These are phyloP conservation scores for Ettlia oleoabundans DNA, from an alignment of 139 green algal genomes.

Conservation along the genomic window DNA sequence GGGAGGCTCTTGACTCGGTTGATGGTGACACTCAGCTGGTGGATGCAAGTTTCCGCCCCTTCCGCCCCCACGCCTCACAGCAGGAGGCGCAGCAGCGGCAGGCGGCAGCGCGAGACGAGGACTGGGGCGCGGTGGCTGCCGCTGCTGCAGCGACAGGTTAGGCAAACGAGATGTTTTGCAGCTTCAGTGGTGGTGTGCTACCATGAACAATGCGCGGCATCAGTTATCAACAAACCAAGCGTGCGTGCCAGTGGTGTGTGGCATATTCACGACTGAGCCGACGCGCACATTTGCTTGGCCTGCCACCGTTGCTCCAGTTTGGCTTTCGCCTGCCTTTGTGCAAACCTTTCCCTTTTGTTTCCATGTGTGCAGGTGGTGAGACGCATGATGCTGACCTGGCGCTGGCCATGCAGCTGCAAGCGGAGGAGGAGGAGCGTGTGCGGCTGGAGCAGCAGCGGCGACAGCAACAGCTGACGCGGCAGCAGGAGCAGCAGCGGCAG, in stretches of 20 bases:
- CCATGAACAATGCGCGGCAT: too few relatives aligned
- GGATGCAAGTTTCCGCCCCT: conserved; percentile 48
- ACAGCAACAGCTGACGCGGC: neutral
- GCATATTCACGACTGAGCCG: too few relatives aligned
- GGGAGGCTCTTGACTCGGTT: conserved; percentile 84
- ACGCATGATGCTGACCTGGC: conserved; percentile 78
- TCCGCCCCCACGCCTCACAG: conserved; percentile 31
- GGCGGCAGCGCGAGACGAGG: conserved; percentile 32
- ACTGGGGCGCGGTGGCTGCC: conserved; percentile 29
- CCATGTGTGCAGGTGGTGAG: conserved; percentile 10
- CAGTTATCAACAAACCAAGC: too few relatives aligned
- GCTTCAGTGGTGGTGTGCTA: too few relatives aligned
- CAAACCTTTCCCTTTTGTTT: too few relatives aligned
- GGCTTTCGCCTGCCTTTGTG: neutral
- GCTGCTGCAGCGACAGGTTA: conserved; percentile 38
- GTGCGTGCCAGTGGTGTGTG: too few relatives aligned
- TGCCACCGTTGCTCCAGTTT: neutral
- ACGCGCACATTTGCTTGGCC: too few relatives aligned
- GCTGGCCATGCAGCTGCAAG: conserved; percentile 85
- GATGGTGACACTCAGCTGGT: conserved; percentile 79
- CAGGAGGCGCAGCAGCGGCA: neutral
- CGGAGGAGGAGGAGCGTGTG: conserved; percentile 59
- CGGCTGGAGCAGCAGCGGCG: conserved; percentile 23
- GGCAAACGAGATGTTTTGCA: neutral
- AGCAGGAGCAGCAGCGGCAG: conserved; percentile 21